Evolutionary conservation across 1,284 basidiomycete genomes (phyloP), one percentile per base, ranked within the genome.

Genomic region (Cryptococcus hybrid): DNA sequence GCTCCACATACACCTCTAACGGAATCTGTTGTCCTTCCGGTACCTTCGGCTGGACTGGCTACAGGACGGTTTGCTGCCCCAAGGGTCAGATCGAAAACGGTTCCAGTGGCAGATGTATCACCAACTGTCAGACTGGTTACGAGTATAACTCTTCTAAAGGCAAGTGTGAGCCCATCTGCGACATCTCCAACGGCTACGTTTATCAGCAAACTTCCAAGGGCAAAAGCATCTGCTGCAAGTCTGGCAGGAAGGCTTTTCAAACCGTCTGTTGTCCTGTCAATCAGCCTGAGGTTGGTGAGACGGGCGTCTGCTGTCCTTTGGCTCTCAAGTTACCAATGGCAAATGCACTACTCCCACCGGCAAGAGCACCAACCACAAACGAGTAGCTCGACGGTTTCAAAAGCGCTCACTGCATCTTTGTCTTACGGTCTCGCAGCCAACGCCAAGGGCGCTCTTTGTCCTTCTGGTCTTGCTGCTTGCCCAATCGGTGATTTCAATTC

Each of bases 381-480:
- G 24, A 24, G 24, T 24, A 24, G 24, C 24, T 24, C 24, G 24
- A 24, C 24, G 24, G 24, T 24, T 24, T 24, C 24, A 24, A 30
- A 86, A 88, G 71, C n/a, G n/a, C n/a, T n/a, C n/a, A n/a, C n/a
- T n/a, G n/a, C n/a, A n/a, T n/a, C n/a, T n/a, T n/a, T n/a, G n/a
- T 34, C 45, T 5, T 66, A 57, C 55, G 68, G 68, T 34, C 35
- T 70, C 37, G 64, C 59, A 18, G 57, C 39, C 9, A 71, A 71
- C 61, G 51, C 49, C 38, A 57, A 65, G 11, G 57, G 53, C 35
- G 51, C 61, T 37, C 80, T 84, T 50, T 88, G 87, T 79, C 86
- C 86, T 34, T 66, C 64, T 49, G 81, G 80, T 35, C 73, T 85
- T 36, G 80, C 84, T 40, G 86, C 86, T 43, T 89, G 87, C 78